Evolutionary conservation across 306 rosid genomes (phyloP), one percentile per base, ranked within the genome.

Genomic region (Begonia masoniana): DNA sequence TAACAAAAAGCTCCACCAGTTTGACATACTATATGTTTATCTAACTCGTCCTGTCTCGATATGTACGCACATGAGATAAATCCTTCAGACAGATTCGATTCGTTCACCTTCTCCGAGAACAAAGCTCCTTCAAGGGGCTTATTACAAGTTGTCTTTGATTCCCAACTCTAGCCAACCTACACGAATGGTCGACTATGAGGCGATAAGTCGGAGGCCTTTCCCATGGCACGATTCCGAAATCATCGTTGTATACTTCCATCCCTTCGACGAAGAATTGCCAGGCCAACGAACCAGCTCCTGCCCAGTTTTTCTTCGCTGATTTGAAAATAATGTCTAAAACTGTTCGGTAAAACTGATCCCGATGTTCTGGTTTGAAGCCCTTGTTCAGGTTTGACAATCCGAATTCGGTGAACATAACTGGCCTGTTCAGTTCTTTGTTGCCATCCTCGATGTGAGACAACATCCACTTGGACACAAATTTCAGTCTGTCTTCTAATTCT

Each of bases 361-460:
- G 71, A 60, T 92, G 74, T 0, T 78, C 17, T 45, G 67, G 71
- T 0, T 76, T 71, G 49, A 70, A 89, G 70, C 79, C 83, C 58
- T 67, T 54, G 71, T 71, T 76, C 56, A 70, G 60, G 79, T 81
- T 74, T 41, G 99, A 83, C 66, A 82, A 66, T 16, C 99, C 96
- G 13, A 69, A 91, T 64, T 91, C 99, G 3, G 99, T 83, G 73
- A 86, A 92, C 84, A 92, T 62, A 56, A 92, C 78, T 8, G 99
- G 99, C 68, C 74, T 92, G 26, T 75, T 75, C 75, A 92, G 69
- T 52, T 68, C 80, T 60, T 57, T 80, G 62, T 83, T 80, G 43
- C 99, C 87, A 50, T 92, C 99, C 69, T 86, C 93, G 43, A 92
- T 92, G 79, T 92, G 99, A 50, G 99, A 86, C 51, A 43, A 69